Evolutionary conservation across 495 filamentous ascomycete genomes (phyloP), one percentile per base, ranked within the genome.

Genomic region (Penicillium crystallinum): DNA sequence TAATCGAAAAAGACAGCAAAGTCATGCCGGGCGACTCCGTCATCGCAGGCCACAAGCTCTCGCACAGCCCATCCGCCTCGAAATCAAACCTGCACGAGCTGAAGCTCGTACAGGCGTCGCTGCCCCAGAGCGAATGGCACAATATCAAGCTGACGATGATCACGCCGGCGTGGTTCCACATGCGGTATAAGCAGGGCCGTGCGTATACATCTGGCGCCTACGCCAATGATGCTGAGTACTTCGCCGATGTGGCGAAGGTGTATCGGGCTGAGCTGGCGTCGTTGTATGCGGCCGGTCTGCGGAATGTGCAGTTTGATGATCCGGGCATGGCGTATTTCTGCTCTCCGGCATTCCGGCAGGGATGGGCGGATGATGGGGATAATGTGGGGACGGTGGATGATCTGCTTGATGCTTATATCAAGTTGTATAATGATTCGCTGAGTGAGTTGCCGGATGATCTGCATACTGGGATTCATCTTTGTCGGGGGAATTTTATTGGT

Each of bases 291-390:
- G 81, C 81, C 4, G 83, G 83, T 6, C 71, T 82, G 58, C 71
- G 83, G 38, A 84, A 85, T 49, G 80, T 83, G 29, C 83, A 86
- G 71, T 73, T 84, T 34, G 82, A 86, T 53, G 82, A 85, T 57
- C 84, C 82, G 19, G 81, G 83, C 55, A 72, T 87, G 33, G 82
- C 83, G 4, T 62, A 85, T 63, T 81, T 87, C 57, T 86, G 83
- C 72, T 84, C 84, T 44, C 72, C 78, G 27, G 70, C 75, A 53
- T 84, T 87, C 81, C 69, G 81, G 14, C 66, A 77, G 55, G 82
- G 81, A 56, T 85, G 81, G 66, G 78, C 76, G 47, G 65, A 73
- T 48, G 77, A 85, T 48, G 71, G 78, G 58, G 75, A 71, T 48
- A 84, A 85, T 61, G 74, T 69, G 21, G 71, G 66, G 34, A 70